Evolutionary conservation across 495 filamentous ascomycete species (phyloP).

Genomic region (Trichoderma erinaceum): DNA sequence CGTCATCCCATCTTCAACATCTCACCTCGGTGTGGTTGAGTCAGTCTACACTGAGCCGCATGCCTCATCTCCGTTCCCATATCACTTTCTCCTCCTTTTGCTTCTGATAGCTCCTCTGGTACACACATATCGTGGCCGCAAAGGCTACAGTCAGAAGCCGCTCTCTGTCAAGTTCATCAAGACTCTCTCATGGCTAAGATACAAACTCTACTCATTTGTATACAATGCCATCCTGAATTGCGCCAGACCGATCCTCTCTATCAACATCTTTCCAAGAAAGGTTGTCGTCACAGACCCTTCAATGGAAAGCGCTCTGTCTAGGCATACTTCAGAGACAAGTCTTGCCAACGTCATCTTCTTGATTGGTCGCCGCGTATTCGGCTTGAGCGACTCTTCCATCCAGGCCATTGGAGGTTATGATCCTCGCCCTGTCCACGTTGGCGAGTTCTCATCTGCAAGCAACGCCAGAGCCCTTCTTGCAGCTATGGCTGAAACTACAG

Average conservation of each 20-base stretch:
- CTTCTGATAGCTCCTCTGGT: background rate
- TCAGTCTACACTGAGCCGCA: background rate
- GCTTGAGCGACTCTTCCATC: background rate
- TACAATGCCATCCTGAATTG: constrained; percentile 7
- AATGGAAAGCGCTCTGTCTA: background rate
- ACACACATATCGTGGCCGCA: background rate
- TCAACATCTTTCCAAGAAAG: constrained; percentile 2
- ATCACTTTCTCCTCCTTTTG: background rate
- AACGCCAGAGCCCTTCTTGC: constrained; percentile 3
- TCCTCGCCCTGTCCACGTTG: constrained; percentile 7
- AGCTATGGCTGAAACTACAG: background rate
- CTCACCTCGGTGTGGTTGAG: background rate
- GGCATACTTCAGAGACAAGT: background rate
- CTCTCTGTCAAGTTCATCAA: background rate
- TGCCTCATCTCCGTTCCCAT: background rate
- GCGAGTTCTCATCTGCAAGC: constrained; percentile 4
- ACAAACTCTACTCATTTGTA: background rate
- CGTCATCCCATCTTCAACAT: background rate
- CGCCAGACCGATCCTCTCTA: background rate
- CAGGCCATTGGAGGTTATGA: background rate
- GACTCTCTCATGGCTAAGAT: background rate
- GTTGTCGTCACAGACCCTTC: constrained; percentile 1
- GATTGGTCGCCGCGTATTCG: constrained; percentile 4
- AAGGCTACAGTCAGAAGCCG: background rate
- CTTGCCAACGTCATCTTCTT: constrained; percentile 9